Conservation (phyloP, 225 moss, liverwort and hornwort species). For the Asterella californica region DNA sequence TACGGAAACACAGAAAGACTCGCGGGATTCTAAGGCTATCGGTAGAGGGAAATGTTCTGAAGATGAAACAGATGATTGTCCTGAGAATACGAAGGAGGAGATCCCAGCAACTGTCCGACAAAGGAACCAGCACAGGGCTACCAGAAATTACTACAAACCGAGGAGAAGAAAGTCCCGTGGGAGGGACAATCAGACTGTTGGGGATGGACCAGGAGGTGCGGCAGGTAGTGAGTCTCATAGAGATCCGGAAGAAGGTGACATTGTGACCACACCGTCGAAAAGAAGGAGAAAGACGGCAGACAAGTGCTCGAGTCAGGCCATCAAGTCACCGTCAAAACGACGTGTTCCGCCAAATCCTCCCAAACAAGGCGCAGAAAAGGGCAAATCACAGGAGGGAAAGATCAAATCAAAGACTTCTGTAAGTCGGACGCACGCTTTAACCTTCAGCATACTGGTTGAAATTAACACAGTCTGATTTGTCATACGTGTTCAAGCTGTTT, state of each 20-base stretch:
- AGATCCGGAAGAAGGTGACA: background rate
- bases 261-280: background rate
- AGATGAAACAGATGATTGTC: background rate
- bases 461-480: background rate
- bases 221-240: background rate
- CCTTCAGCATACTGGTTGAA: background rate
- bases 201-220: background rate
- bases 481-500: no score
- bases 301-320: no score
- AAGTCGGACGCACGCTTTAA: background rate
- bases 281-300: background rate
- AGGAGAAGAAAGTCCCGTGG: background rate
- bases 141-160: background rate
- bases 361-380: background rate
- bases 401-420: slow-evolving; percentile 6
- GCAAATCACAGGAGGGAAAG: background rate
- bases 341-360: no score
- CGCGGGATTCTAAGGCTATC: background rate
- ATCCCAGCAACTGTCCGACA: background rate
- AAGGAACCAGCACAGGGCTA: slow-evolving; percentile 11
- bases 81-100: background rate
- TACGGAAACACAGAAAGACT: no score
- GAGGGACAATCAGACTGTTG: background rate
- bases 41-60: background rate
- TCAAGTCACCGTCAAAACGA: background rate